Evolutionary conservation across 768 basidiomycete genomes (phyloP), one percentile per base, ranked within the genome.

Genomic region (Rhodotorula sphaerocarpa): DNA sequence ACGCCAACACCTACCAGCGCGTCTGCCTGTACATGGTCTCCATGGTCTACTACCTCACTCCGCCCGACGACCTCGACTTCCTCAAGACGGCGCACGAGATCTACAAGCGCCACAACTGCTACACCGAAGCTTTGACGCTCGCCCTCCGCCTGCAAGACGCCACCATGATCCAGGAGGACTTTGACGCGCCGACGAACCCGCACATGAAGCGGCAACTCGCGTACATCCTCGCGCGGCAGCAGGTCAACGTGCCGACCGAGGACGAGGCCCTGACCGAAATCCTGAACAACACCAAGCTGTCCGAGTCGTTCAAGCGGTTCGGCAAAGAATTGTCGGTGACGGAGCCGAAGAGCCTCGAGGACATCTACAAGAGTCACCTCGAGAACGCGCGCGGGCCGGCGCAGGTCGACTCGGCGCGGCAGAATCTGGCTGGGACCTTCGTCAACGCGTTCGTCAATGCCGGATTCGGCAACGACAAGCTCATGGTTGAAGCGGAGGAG

Each of bases 391-490:
- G 92, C 86, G 73, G 69, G 82, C 80, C 83, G 30, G 80, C 86
- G 0, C 87, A 84, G 62, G 84, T 95, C 51, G 92, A 96, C 72
- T 95, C 92, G 10, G 93, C 95, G 28, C 82, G 88, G 61, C 90
- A 86, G 47, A 97, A 96, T 76, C 77, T 97, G 61, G 93, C 95
- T 1, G 88, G 90, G 5, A 95, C 93, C 2, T 97, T 97, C 67
- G 95, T 99, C 66, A 97, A 99, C 72, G 95, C 91, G 2, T 99
- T 97, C 64, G 93, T 96, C 55, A 99, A 99, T 72, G 93, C 91
- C 47, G 95, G 93, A 0, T 99, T 92, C 73, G 91, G 90, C 28
- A 99, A 99, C 74, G 95, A 99, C 75, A 96, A 95, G 75, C 82
- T 99, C 57, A 93, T 99, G 89, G 90, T 92, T 9, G 86, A 86